A percentile compares a stretch with the other conserved stretches of the same genome.
phyloP scores from a whole-genome alignment of 2,329 filamentous ascomycete species.

The Aspergillus puulaauensis region DNA sequence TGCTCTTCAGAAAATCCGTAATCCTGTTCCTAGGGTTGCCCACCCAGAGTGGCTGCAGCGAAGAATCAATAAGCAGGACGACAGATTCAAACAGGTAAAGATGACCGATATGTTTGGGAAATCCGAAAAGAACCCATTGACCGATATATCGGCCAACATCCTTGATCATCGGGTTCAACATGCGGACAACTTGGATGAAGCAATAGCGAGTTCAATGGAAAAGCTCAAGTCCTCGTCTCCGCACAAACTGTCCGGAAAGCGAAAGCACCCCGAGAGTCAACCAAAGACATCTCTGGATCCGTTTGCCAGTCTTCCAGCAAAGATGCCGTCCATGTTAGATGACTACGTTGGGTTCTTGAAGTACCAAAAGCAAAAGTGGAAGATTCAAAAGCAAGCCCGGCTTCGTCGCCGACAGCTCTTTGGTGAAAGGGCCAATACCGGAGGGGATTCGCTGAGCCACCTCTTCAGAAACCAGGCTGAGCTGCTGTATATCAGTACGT shows the following conservation, averaged over 20 bases:
- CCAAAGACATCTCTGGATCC: slow-evolving; percentile 67
- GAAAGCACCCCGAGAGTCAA: slow-evolving; percentile 69
- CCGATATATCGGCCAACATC: slow-evolving; percentile 68
- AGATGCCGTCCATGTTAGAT: slow-evolving; percentile 80
- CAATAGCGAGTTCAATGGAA: slow-evolving; percentile 63
- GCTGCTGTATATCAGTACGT: slow-evolving; percentile 83
- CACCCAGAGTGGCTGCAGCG: slow-evolving; percentile 97
- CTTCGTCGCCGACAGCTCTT: slow-evolving; percentile 85
- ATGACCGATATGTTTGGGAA: slow-evolving; percentile 84
- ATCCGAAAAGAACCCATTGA: slow-evolving; percentile 63
- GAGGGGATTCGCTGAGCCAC: slow-evolving; percentile 62
- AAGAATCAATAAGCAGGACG: slow-evolving; percentile 90
- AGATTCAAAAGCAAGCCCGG: slow-evolving; percentile 89
- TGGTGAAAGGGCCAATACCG: slow-evolving; percentile 70
- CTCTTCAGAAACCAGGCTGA: slow-evolving; percentile 93
- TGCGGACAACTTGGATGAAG: slow-evolving; percentile 73
- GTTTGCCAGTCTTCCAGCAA: slow-evolving; percentile 75
- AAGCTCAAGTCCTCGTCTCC: slow-evolving; percentile 64
- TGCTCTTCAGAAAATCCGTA: slow-evolving; percentile 88
- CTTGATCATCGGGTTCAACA: slow-evolving; percentile 56
- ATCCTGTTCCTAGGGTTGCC: slow-evolving; percentile 87
- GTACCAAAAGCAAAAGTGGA: slow-evolving; percentile 99
- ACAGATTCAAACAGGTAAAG: slow-evolving; percentile 98
- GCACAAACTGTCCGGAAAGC: slow-evolving; percentile 60
- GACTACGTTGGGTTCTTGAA: slow-evolving; percentile 86